phyloP scores from a whole-genome alignment of 768 basidiomycete genomes.

The Cystobasidium tubakii region DNA sequence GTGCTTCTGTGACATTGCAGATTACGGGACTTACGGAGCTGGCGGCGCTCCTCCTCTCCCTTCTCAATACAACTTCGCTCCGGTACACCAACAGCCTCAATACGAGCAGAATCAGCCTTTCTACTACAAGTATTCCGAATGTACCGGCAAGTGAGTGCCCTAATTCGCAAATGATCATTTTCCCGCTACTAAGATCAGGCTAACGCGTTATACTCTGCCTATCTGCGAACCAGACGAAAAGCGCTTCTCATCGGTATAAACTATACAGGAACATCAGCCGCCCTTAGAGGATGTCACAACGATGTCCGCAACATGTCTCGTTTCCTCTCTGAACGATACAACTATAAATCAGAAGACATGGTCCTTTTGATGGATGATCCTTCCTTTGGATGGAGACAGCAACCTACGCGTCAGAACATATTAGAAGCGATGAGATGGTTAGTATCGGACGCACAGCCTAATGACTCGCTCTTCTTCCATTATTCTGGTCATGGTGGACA shows the following conservation, averaged over 20 bases:
- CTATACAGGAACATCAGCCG: conserved; percentile 64
- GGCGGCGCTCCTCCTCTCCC: conserved; percentile 19
- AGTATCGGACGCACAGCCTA: conserved; percentile 67
- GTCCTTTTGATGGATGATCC: conserved; percentile 78
- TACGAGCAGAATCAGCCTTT: conserved; percentile 54
- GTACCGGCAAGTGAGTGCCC: conserved; percentile 48
- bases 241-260: conserved; percentile 80
- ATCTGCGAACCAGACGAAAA: conserved; percentile 56
- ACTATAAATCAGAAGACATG: conserved; percentile 72
- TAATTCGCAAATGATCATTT: conserved; percentile 38
- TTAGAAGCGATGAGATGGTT: conserved; percentile 85
- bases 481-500: conserved; percentile 64
- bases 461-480: conserved; percentile 83
- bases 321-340: conserved; percentile 57
- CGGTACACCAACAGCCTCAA: conserved; percentile 43
- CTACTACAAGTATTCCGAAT: conserved; percentile 72
- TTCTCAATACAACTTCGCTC: conserved; percentile 27
- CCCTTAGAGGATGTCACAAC: conserved; percentile 80
- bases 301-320: conserved; percentile 73
- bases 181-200: too few relatives aligned
- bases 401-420: conserved; percentile 79
- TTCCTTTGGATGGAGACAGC: conserved; percentile 55
- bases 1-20: too few relatives aligned
- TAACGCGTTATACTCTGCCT: conserved; percentile 57
- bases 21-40: conserved; percentile 10